Evolutionary conservation across 2,329 filamentous ascomycete species (phyloP).

Genomic region (Neofusicoccum laricinum): DNA sequence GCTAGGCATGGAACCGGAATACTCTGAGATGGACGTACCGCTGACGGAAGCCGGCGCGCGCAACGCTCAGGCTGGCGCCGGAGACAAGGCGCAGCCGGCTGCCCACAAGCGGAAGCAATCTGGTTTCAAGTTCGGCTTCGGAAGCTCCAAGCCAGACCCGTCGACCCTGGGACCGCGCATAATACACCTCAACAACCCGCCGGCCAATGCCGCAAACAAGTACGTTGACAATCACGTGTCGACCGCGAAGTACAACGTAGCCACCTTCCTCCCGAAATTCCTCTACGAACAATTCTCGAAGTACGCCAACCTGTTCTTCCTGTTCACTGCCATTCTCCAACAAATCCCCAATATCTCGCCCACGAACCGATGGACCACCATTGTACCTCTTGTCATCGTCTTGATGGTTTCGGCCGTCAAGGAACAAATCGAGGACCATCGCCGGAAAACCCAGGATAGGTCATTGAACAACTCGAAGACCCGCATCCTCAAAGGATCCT

Average conservation of each 20-base stretch:
- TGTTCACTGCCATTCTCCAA: conserved; percentile 91
- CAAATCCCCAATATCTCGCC: conserved; percentile 94
- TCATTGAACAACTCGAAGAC: conserved; percentile 85
- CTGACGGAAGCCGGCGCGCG: conserved; percentile 72
- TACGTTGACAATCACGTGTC: conserved; percentile 97
- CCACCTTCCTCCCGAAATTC: conserved; percentile 95
- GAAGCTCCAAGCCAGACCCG: conserved; percentile 78
- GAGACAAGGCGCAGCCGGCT: conserved; percentile 43
- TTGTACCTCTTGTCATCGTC: conserved; percentile 87
- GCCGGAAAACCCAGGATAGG: conserved; percentile 81
- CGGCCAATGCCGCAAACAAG: conserved; percentile 83
- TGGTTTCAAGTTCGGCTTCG: conserved; percentile 86
- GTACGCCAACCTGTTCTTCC: conserved; percentile 98
- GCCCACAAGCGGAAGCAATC: conserved; percentile 61
- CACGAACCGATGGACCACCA: conserved; percentile 93
- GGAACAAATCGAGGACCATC: conserved; percentile 89
- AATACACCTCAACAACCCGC: conserved; percentile 94
- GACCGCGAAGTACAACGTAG: conserved; percentile 93
- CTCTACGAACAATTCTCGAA: conserved; percentile 98
- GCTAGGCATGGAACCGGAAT: conserved; percentile 79
- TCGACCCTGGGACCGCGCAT: conserved; percentile 87
- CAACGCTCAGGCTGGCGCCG: conserved; percentile 24
- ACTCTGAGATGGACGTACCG: conserved; percentile 97
- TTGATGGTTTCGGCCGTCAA: conserved; percentile 93
- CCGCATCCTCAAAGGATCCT: conserved; percentile 75